A percentile compares a stretch with the other conserved stretches of the same genome.
Conservation (phyloP, 1,284 basidiomycete genomes). For the Mycena sp. region DNA sequence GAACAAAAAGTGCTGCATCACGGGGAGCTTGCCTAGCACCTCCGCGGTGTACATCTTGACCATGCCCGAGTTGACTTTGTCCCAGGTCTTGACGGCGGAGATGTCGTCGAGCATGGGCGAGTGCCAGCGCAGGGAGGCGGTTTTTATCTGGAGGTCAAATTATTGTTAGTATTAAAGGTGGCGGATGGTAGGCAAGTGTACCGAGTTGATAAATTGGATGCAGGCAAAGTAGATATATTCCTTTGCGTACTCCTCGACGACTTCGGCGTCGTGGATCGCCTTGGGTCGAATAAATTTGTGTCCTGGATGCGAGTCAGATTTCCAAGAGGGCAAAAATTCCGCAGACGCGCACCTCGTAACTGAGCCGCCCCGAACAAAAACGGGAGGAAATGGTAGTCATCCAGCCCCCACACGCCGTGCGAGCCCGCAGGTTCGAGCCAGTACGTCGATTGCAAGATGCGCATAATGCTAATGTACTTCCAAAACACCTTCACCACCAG, state of each 20-base stretch:
- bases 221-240: conserved; percentile 99
- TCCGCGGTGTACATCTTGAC: conserved; percentile 98
- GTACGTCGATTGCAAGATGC: conserved; percentile 91
- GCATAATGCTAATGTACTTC: conserved; percentile 94
- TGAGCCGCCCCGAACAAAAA: conserved; percentile 93
- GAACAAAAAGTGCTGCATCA: conserved; percentile 97
- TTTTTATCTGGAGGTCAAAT: conserved; percentile 81
- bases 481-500: conserved; percentile 93
- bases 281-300: conserved; percentile 94
- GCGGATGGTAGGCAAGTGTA: conserved; percentile 49
- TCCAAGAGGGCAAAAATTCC: background rate
- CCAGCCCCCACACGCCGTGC: conserved; percentile 98
- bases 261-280: conserved; percentile 91
- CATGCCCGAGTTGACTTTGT: conserved; percentile 98
- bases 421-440: conserved; percentile 99
- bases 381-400: conserved; percentile 97
- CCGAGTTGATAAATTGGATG: conserved; percentile 96
- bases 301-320: conserved; percentile 52
- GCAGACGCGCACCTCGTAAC: conserved; percentile 64
- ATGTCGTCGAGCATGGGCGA: conserved; percentile 99
- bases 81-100: conserved; percentile 96
- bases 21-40: conserved; percentile 94
- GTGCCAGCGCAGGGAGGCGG: conserved; percentile 96
- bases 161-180: background rate
- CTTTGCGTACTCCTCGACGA: conserved; percentile 92